A percentile compares a stretch with the other conserved stretches of the same genome.
phyloP scores from a whole-genome alignment of 2,329 filamentous ascomycete species.

The Xylariaceae sp. region DNA sequence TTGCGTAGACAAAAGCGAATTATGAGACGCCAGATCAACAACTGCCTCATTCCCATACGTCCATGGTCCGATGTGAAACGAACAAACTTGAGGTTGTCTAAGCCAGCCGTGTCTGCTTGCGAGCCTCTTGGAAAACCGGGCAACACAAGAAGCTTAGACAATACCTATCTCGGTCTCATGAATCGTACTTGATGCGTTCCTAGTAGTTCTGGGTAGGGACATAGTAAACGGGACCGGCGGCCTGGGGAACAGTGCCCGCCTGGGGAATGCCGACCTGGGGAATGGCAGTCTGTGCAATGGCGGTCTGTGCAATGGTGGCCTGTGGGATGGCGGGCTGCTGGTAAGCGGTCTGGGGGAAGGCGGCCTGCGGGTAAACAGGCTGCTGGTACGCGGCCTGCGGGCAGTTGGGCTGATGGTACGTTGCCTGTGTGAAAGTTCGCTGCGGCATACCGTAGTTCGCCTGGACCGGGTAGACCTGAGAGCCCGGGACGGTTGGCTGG shows the following conservation, averaged over 20 bases:
- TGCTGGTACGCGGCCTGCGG: background rate
- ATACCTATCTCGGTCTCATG: no score
- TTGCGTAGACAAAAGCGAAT: no score
- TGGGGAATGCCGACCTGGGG: no score
- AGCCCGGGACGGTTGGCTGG: background rate
- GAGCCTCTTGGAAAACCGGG: no score
- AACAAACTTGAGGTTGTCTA: no score
- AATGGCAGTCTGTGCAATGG: background rate
- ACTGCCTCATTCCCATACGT: no score
- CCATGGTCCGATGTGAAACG: no score
- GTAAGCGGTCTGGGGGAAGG: background rate
- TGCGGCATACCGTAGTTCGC: constrained; percentile 9
- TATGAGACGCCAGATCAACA: no score
- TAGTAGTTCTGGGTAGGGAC: background rate
- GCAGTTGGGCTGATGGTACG: background rate
- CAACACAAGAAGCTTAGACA: no score
- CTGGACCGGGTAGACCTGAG: constrained; percentile 10
- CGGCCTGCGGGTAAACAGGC: background rate
- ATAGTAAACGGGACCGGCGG: background rate
- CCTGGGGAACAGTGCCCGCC: no score
- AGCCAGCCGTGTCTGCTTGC: no score
- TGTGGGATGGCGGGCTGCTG: background rate
- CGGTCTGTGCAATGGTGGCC: no score
- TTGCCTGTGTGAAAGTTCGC: background rate
- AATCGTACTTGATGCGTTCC: background rate